Evolutionary conservation across 2,329 filamentous ascomycete genomes (phyloP).

Genomic region (Xenoacremonium recifei): DNA sequence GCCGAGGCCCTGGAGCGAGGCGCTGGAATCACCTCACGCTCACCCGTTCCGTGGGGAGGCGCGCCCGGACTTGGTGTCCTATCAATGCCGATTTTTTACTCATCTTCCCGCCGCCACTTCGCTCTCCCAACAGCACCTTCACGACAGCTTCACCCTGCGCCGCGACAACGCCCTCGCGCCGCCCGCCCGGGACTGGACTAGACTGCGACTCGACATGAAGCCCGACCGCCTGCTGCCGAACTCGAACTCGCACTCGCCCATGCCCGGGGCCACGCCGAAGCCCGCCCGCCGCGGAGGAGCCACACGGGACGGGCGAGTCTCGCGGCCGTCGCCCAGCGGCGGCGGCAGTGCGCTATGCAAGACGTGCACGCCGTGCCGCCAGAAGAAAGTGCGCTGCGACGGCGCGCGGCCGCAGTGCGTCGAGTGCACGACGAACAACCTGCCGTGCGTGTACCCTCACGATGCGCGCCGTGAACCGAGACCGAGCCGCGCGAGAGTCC

Average conservation of each 20-base stretch:
- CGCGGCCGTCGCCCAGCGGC: constrained; percentile 18
- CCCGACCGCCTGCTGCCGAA: not conserved
- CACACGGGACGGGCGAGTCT: constrained; percentile 16
- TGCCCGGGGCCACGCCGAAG: constrained; percentile 25
- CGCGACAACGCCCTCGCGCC: no score
- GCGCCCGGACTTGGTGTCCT: no score
- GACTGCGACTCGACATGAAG: no score
- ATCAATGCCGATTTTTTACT: no score
- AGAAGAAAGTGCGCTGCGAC: constrained; percentile 36
- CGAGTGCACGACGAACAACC: constrained; percentile 27
- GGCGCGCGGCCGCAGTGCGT: constrained; percentile 31
- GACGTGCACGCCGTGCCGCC: constrained; percentile 34
- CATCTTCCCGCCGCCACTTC: no score
- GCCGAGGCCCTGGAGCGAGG: no score
- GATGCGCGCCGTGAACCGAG: constrained; percentile 32
- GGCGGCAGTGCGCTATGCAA: constrained; percentile 29
- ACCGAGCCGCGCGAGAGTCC: constrained; percentile 29
- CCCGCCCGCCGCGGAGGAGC: constrained; percentile 20
- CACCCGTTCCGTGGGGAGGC: no score
- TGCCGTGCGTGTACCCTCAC: constrained; percentile 32
- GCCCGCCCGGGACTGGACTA: no score
- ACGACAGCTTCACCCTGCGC: no score
- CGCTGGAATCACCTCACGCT: no score
- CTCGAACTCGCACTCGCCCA: constrained; percentile 3
- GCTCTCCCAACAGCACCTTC: no score